phyloP scores from a whole-genome alignment of 2,329 filamentous ascomycete species.

The Colletotrichum gigasporum region DNA sequence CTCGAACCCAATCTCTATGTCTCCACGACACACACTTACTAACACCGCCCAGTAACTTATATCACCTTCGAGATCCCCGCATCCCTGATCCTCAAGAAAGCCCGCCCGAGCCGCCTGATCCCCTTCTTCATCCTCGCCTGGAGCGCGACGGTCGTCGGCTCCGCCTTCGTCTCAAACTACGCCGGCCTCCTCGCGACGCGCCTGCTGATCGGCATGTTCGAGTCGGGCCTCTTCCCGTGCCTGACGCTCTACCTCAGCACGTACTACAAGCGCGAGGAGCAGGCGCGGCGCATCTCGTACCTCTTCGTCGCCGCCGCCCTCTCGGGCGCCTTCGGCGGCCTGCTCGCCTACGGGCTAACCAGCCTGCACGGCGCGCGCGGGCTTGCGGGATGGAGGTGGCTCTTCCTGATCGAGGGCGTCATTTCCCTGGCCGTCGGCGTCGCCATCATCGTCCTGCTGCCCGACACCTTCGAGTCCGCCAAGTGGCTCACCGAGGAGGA shows the following conservation, averaged over 20 bases:
- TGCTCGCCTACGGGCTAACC: conserved; percentile 57
- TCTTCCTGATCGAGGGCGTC: conserved; percentile 61
- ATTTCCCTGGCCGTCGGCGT: conserved; percentile 56
- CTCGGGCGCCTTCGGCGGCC: conserved; percentile 48
- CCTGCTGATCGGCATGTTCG: conserved; percentile 56
- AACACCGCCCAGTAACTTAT: conserved; percentile 65
- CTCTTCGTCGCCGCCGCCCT: conserved; percentile 58
- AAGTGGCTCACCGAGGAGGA: conserved; percentile 59
- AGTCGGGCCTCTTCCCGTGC: conserved; percentile 59
- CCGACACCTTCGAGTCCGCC: conserved; percentile 55
- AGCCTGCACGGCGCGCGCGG: conserved; percentile 45
- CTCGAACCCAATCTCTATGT: conserved; percentile 57
- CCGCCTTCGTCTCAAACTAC: conserved; percentile 53
- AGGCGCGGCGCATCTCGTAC: conserved; percentile 46
- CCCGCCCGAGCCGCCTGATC: conserved; percentile 43
- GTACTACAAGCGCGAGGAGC: conserved; percentile 47
- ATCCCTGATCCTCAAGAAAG: conserved; percentile 42
- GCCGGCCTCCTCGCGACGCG: conserved; percentile 54
- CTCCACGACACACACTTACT: conserved; percentile 55
- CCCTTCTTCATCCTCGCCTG: conserved; percentile 48
- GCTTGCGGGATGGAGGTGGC: conserved; percentile 58
- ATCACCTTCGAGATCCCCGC: conserved; percentile 51
- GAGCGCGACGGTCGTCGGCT: conserved; percentile 57
- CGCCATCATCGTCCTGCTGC: conserved; percentile 42
- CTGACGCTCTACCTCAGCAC: conserved; percentile 49